Evolutionary conservation across 768 basidiomycete species (phyloP), one percentile per base, ranked within the genome.

Genomic region (Pholiota conissans): DNA sequence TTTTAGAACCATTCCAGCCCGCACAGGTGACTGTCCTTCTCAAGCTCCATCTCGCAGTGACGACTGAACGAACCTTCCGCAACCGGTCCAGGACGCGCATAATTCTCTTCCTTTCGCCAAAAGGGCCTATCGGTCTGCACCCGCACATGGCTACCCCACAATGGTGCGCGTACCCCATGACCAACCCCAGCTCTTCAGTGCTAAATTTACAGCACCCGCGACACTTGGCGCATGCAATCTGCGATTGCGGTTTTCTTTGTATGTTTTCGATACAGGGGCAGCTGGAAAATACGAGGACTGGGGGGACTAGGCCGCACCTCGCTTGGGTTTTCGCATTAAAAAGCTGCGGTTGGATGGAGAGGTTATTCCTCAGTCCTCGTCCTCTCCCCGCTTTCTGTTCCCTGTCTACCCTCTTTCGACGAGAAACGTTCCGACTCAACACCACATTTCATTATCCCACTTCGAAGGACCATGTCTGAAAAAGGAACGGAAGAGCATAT

Each of bases 401-500:
- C 16, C 16, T 39, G 7, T n/a, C 16, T 32, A 20, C 3, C 22
- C 11, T 18, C 18, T 26, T 26, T 24, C 11, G 22, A 45, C 42
- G 11, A 45, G 9, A 1, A 7, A 42, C 20, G 3, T 7, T 13
- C 18, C 24, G 3, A 9, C n/a, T 22, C n/a, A 24, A 22, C 42
- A 2, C 22, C 16, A 10, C 26, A 28, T 27, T 27, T 49, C 24
- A 49, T 28, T 22, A 22, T 35, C 35, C 34, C 10, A 22, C 30
- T 29, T 24, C 18, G 34, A 18, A n/a, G 18, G n/a, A 50, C 16
- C 28, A 45, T 46, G 53, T 54, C 53, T 45, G 53, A 54, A 13
- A 54, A 54, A 32, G 53, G 40, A 54, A 54, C 45, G 3, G 53
- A 54, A 16, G 53, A 54, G 22, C 53, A 42, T 22, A 29, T 56